Evolutionary conservation across 495 filamentous ascomycete species (phyloP), one percentile per base, ranked within the genome.

Genomic region (Bathelium albidoporum): DNA sequence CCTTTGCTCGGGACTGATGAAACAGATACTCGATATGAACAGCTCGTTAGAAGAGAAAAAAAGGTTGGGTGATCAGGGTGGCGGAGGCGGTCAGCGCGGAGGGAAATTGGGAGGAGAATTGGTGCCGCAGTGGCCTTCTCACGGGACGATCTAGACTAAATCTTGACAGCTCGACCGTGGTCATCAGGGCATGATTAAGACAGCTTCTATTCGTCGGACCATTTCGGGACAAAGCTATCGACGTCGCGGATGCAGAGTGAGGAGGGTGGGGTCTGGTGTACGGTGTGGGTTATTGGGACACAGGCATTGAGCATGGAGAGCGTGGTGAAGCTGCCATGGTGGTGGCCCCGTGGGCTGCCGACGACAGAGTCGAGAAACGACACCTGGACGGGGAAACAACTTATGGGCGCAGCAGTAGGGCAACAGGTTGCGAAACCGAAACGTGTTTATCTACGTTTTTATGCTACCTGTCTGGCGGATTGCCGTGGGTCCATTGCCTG

Each of bases 71-170:
- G 49, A 55, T 11, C 29, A 55, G 29, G 22, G 49, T 55, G 49
- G 26, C 29, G 2, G 24, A 26, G 29, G 49, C 22, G 24, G 49
- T 55, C 49, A 55, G 49, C 7, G 22, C 49, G 24, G 24, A 20
- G 49, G 49, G 9, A 55, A 29, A n/a, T 55, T 55, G 9, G 49
- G 24, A 55, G 49, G 20, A 55, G 12, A 9, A 24, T 20, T 28
- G 24, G 20, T 9, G 22, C 49, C 49, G 49, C 49, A 20, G 49
- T 32, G 2, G 49, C 49, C 49, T 55, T 55, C 29, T n/a, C 24
- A 29, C 49, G 49, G 49, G 22, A 55, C 49, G 49, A 55, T 55
- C 49, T 55, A 55, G 49, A 55, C 49, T 55, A 28, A 29, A 55
- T 26, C 22, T 55, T 24, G 49, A 55, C 49, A 55, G 49, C 5